Conservation (phyloP, 164 flowering plant genomes). For the Tetrastigma voinierianum region DNA sequence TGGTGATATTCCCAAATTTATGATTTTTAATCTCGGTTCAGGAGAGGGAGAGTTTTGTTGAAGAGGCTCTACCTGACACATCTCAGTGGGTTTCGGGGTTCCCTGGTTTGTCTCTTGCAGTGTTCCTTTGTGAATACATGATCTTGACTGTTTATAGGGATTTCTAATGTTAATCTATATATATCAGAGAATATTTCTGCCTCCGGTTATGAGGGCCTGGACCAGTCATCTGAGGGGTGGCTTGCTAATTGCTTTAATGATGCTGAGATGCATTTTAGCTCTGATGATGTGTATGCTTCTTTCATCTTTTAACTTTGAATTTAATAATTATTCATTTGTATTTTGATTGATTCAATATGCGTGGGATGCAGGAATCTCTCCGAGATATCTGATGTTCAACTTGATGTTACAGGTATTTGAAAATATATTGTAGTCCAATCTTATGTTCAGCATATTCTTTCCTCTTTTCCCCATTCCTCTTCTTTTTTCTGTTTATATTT, state of each 20-base stretch:
- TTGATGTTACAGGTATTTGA: constrained; percentile 59
- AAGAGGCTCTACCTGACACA: constrained; percentile 42
- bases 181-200: constrained; percentile 39
- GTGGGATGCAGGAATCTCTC: constrained; percentile 46
- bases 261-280: constrained; percentile 45
- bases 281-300: constrained; percentile 60
- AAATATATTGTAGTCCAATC: not conserved
- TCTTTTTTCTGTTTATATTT: not conserved
- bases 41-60: constrained; percentile 50
- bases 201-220: constrained; percentile 44
- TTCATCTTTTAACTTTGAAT: constrained; percentile 10
- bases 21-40: constrained; percentile 23
- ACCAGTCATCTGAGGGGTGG: constrained; percentile 71
- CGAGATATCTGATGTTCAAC: constrained; percentile 49
- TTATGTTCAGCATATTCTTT: not conserved
- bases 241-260: constrained; percentile 70
- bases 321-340: constrained; percentile 3
- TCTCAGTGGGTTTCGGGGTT: constrained; percentile 46
- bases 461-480: not conserved
- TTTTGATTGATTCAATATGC: constrained; percentile 12
- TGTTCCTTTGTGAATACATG: not conserved
- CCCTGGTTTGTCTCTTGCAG: constrained; percentile 46
- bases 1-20: not conserved
- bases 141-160: not conserved
- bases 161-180: constrained; percentile 12